These are phyloP conservation scores for Lichtheimia hyalospora DNA, from an alignment of 371 early-diverging fungal species.

Conservation along the genomic window DNA sequence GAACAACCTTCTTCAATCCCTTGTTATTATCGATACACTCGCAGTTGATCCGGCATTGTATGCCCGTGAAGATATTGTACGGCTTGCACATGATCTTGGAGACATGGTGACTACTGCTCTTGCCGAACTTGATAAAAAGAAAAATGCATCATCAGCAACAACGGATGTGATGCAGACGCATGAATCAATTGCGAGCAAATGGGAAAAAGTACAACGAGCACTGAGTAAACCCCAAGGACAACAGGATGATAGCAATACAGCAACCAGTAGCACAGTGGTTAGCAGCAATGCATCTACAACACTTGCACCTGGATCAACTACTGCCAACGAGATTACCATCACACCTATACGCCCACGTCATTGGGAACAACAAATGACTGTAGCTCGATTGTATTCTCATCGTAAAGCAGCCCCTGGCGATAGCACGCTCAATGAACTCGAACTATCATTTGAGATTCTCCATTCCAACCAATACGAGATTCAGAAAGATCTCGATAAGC, in stretches of 20 bases:
- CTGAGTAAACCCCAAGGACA: constrained; percentile 18
- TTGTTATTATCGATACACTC: constrained; percentile 30
- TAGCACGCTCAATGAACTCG: constrained; percentile 51
- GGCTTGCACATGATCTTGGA: constrained; percentile 30
- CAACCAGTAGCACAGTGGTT: neutral
- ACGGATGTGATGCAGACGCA: constrained; percentile 2
- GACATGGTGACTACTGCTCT: constrained; percentile 17
- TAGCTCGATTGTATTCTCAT: constrained; percentile 12
- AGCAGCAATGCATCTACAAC: neutral
- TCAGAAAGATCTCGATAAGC: constrained; percentile 51
- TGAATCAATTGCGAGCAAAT: constrained; percentile 15
- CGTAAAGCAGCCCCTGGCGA: neutral
- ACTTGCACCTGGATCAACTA: neutral
- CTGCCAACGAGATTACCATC: neutral
- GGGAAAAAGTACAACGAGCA: constrained; percentile 17
- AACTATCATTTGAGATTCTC: constrained; percentile 56
- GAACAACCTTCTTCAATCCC: constrained; percentile 27
- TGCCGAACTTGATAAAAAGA: neutral
- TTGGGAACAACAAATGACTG: constrained; percentile 18
- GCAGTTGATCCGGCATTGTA: constrained; percentile 24
- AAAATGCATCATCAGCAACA: neutral
- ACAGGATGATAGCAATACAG: neutral
- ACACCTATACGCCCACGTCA: constrained; percentile 4
- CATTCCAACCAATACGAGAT: constrained; percentile 60
- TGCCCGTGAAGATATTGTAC: constrained; percentile 27